phyloP scores from a whole-genome alignment of 331 rosid species.

The Ulmus americana region DNA sequence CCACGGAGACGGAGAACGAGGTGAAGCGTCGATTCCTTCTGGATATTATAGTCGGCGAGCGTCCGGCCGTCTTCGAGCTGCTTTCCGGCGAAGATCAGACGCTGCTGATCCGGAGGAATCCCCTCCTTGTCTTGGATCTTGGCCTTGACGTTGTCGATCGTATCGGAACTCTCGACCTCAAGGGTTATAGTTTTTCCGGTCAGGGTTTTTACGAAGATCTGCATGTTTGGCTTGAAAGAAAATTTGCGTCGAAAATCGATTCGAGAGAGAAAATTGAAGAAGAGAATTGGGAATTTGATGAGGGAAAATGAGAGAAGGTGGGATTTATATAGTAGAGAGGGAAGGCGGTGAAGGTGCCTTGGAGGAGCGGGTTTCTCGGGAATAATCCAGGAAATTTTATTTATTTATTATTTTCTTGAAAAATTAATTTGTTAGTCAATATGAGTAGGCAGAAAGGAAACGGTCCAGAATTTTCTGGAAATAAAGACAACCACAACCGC shows the following conservation, averaged over 20 bases:
- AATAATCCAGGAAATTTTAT: no score
- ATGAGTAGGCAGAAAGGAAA: no score
- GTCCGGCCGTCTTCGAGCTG: conserved; percentile 13
- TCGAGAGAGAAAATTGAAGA: neutral
- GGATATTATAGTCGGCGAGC: no score
- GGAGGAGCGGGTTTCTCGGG: neutral
- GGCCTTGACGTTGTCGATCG: no score
- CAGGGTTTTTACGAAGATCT: conserved; percentile 16
- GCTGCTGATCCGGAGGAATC: no score
- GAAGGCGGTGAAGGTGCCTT: neutral
- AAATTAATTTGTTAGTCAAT: no score
- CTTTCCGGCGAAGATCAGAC: neutral
- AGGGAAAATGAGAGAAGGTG: neutral
- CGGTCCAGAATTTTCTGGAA: no score
- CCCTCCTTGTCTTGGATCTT: no score
- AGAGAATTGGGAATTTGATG: neutral
- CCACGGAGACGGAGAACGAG: no score
- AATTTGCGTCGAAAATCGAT: neutral
- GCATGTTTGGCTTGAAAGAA: neutral
- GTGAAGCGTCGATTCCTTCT: no score
- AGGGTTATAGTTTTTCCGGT: conserved; percentile 7
- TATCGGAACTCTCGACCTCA: conserved; percentile 5
- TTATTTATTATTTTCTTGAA: no score
- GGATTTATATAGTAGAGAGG: conserved; percentile 3
- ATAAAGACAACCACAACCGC: no score